A percentile compares a stretch with the other conserved stretches of the same genome.
These are phyloP conservation scores for Nannochloropsis granulata DNA, from an alignment of 108 stramenopile genomes.

Conservation along the genomic window DNA sequence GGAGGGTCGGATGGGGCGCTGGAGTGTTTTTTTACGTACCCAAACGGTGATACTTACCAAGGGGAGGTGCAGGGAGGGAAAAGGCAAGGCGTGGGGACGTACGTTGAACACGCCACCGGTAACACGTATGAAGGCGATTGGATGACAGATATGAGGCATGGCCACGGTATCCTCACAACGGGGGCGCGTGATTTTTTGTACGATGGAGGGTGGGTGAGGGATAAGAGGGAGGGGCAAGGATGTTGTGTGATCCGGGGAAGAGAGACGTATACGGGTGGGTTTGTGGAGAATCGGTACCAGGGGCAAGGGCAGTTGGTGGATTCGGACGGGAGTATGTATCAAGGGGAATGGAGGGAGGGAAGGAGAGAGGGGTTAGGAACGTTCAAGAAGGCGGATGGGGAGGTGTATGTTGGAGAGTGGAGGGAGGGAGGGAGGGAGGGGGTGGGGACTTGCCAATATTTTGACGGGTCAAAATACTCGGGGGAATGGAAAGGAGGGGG, in stretches of 20 bases:
- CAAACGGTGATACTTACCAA: conserved; percentile 10
- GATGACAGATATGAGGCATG: conserved; percentile 10
- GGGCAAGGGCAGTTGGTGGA: conserved; percentile 22
- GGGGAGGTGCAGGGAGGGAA: conserved; percentile 1
- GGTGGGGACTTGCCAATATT: conserved; percentile 17
- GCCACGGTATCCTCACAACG: conserved; percentile 21
- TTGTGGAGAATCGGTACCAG: conserved; percentile 28
- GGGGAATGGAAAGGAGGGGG: conserved; percentile 22
- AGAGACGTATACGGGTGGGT: conserved; percentile 28
- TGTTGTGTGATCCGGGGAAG: conserved; percentile 21
- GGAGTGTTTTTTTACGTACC: neutral
- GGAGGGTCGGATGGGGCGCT: neutral
- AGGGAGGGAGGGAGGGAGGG: conserved; percentile 18
- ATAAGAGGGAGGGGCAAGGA: conserved; percentile 13
- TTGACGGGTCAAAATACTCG: conserved; percentile 17
- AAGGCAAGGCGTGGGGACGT: conserved; percentile 13
- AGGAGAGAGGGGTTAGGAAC: conserved; percentile 14
- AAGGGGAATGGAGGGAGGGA: conserved; percentile 20
- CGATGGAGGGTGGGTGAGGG: conserved; percentile 28
- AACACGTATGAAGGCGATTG: conserved; percentile 26
- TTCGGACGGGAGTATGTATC: conserved; percentile 28
- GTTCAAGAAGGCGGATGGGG: neutral
- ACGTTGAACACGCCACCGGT: conserved; percentile 14
- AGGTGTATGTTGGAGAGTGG: conserved; percentile 29
- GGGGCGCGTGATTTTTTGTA: conserved; percentile 24